Evolutionary conservation across 495 filamentous ascomycete species (phyloP).

Genomic region (Neohortaea acidophila): DNA sequence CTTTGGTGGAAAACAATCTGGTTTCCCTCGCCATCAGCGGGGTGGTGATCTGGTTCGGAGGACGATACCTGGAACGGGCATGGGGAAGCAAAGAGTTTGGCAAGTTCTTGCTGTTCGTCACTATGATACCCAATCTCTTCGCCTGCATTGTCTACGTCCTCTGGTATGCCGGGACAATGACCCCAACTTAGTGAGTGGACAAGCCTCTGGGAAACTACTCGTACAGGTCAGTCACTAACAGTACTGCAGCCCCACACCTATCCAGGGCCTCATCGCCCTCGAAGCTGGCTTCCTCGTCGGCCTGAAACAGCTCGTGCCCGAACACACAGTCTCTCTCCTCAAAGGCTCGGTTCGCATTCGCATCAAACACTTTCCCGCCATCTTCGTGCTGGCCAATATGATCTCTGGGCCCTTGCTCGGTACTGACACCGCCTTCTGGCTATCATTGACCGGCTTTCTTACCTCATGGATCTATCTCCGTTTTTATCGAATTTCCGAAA

Average conservation of each 20-base stretch:
- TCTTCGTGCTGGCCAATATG: conserved; percentile 68
- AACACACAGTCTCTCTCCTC: conserved; percentile 93
- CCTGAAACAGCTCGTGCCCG: conserved; percentile 94
- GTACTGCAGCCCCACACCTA: conserved; percentile 48
- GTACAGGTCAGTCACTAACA: conserved; percentile 13
- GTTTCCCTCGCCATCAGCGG: conserved; percentile 70
- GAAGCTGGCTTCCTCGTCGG: conserved; percentile 92
- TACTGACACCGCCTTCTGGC: conserved; percentile 66
- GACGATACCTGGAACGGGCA: conserved; percentile 86
- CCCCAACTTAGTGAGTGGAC: conserved; percentile 13
- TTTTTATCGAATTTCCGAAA: conserved; percentile 55
- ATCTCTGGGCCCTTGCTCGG: conserved; percentile 66
- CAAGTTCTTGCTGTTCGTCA: conserved; percentile 69
- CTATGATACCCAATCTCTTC: conserved; percentile 64
- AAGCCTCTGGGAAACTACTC: neutral
- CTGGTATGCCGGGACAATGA: conserved; percentile 10
- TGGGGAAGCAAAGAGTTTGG: conserved; percentile 89
- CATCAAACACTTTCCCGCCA: conserved; percentile 81
- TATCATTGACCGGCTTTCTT: conserved; percentile 69
- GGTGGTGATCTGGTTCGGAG: conserved; percentile 78
- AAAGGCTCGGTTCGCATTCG: conserved; percentile 75
- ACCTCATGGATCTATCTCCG: conserved; percentile 91
- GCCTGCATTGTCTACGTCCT: conserved; percentile 54
- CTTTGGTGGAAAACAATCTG: conserved; percentile 85
- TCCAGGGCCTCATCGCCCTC: conserved; percentile 75